Conservation (phyloP, 192 early-diverging fungal genomes). For the Backusella tarrabulga region DNA sequence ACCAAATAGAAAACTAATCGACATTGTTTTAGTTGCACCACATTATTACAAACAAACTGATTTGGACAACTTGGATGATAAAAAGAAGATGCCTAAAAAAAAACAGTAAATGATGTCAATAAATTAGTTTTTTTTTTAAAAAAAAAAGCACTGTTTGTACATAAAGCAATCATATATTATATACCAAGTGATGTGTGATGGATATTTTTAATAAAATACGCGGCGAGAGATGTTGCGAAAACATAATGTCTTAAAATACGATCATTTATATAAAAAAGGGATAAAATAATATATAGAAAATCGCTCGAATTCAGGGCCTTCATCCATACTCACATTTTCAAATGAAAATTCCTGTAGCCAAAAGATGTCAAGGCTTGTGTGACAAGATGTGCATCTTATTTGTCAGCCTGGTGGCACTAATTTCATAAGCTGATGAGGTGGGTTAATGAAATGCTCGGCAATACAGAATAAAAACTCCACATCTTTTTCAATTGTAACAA, state of each 20-base stretch:
- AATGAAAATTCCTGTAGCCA: background rate
- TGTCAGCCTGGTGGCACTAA: background rate
- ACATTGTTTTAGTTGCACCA: constrained; percentile 55
- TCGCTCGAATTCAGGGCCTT: background rate
- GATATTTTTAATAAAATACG: too few species aligned
- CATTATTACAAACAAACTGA: constrained; percentile 78
- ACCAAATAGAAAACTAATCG: background rate
- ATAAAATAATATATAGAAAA: background rate
- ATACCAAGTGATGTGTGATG: background rate
- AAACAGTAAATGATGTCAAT: background rate
- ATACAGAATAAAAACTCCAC: background rate
- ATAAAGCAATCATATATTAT: background rate
- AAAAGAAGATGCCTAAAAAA: constrained; percentile 54
- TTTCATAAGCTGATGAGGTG: background rate
- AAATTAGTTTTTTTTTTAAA: background rate
- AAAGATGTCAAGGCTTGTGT: background rate
- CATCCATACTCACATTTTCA: background rate
- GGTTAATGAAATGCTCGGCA: background rate
- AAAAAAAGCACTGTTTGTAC: background rate
- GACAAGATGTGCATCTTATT: background rate
- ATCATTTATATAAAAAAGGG: background rate
- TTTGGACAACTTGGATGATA: constrained; percentile 51
- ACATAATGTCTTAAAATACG: background rate
- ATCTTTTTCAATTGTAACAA: constrained; percentile 1
- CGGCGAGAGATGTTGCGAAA: background rate